Percentiles rank a stretch among this genome's conserved stretches.
These are phyloP conservation scores for Silene coronaria DNA, from an alignment of 179 eudicot species.

Conservation along the genomic window DNA sequence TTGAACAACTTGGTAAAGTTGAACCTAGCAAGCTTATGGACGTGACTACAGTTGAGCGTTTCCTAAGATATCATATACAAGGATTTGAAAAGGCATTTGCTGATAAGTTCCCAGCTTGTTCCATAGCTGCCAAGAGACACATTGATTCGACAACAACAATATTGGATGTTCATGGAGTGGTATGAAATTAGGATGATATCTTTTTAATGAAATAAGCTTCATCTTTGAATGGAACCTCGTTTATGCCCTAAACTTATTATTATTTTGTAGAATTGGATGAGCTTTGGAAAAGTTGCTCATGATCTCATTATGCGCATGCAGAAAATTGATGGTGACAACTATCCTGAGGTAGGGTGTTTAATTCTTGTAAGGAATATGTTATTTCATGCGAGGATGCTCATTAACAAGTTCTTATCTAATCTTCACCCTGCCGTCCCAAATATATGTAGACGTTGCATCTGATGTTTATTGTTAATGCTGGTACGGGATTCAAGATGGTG, in stretches of 20 bases:
- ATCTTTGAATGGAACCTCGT: not conserved
- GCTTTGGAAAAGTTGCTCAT: conserved; percentile 84
- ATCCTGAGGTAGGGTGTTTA: conserved; percentile 67
- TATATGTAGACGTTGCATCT: conserved; percentile 75
- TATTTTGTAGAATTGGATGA: conserved; percentile 83
- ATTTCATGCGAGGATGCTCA: not conserved
- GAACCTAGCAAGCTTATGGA: conserved; percentile 83
- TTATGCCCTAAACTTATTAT: conserved; percentile 15
- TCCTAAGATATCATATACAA: conserved; percentile 79
- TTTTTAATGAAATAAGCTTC: not conserved
- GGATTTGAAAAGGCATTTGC: conserved; percentile 87
- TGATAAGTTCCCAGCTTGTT: conserved; percentile 93
- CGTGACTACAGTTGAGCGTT: conserved; percentile 81
- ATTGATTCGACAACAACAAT: conserved; percentile 80
- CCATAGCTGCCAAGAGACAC: conserved; percentile 84
- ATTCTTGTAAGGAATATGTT: not conserved
- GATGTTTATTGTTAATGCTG: conserved; percentile 93
- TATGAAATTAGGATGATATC: conserved; percentile 26
- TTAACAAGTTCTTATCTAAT: conserved; percentile 5
- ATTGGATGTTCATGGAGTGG: conserved; percentile 92
- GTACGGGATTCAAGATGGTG: conserved; percentile 71
- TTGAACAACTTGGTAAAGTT: conserved; percentile 82
- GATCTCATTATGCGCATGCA: conserved; percentile 90
- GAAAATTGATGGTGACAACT: conserved; percentile 89
- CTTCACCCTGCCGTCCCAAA: not conserved